Conservation (phyloP, 306 rosid genomes). For the Cicer judaicum region DNA sequence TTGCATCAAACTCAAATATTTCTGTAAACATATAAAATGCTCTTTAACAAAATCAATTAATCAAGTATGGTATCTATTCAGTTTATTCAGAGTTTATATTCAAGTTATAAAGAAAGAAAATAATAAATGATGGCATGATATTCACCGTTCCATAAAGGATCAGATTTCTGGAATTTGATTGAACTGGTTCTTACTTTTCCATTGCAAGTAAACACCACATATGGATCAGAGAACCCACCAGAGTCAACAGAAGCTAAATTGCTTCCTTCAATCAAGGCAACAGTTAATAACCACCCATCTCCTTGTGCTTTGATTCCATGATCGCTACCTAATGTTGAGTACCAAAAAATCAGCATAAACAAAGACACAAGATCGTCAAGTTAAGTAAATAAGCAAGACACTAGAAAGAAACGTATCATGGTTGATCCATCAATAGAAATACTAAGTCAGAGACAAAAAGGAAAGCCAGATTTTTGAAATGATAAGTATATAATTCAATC, state of each 20-base stretch:
- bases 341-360: constrained; percentile 37
- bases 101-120: constrained; percentile 29
- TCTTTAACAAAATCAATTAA: constrained; percentile 34
- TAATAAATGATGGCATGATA: constrained; percentile 35
- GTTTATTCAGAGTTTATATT: constrained; percentile 15
- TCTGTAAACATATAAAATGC: constrained; percentile 60
- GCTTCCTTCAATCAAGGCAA: constrained; percentile 92
- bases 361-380: constrained; percentile 26
- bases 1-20: constrained; percentile 99
- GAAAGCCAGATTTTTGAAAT: constrained; percentile 27
- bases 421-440: constrained; percentile 30
- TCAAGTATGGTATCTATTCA: background rate
- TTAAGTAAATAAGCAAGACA: constrained; percentile 22
- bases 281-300: constrained; percentile 97
- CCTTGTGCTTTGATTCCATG: constrained; percentile 98
- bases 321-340: constrained; percentile 74
- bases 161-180: constrained; percentile 87
- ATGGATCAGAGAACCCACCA: constrained; percentile 90
- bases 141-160: constrained; percentile 94
- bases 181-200: constrained; percentile 97
- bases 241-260: constrained; percentile 87
- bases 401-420: constrained; percentile 3
- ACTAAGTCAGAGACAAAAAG: constrained; percentile 25
- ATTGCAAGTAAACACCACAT: constrained; percentile 91
- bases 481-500: constrained; percentile 14